phyloP scores from a whole-genome alignment of 345 rosid species.

The Hirschfeldia incana region DNA sequence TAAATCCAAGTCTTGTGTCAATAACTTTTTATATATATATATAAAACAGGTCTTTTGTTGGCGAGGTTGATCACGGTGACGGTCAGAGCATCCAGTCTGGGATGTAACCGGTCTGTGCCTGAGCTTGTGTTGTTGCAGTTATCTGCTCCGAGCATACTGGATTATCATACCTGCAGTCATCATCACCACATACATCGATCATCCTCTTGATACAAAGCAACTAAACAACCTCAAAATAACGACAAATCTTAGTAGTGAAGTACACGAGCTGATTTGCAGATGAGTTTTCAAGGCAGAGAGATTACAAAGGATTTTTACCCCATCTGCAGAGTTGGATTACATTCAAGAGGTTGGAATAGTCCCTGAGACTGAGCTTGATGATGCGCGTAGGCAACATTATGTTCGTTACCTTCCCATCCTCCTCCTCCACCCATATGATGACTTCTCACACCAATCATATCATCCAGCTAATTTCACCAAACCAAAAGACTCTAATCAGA shows the following conservation, averaged over 20 bases:
- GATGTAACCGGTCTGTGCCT: constrained; percentile 73
- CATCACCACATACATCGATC: not conserved
- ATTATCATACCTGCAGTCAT: constrained; percentile 53
- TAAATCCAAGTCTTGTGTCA: constrained; percentile 21
- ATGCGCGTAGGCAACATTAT: constrained; percentile 53
- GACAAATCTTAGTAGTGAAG: not conserved
- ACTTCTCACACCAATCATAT: constrained; percentile 59
- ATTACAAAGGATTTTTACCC: constrained; percentile 54
- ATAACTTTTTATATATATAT: not conserved
- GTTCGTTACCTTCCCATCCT: constrained; percentile 70
- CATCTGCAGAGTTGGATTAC: constrained; percentile 93
- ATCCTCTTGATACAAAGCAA: constrained; percentile 6
- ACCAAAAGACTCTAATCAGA: constrained; percentile 16
- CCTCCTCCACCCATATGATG: constrained; percentile 46
- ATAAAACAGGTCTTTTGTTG: not conserved
- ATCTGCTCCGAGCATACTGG: constrained; percentile 72
- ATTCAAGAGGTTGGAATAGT: constrained; percentile 75
- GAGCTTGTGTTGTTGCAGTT: constrained; percentile 48
- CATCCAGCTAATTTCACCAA: constrained; percentile 60
- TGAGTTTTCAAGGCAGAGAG: not conserved
- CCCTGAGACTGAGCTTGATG: constrained; percentile 74
- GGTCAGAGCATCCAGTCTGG: constrained; percentile 98
- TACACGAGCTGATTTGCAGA: not conserved
- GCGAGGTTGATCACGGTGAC: constrained; percentile 10
- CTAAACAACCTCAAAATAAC: not conserved